Evolutionary conservation across 1,284 basidiomycete species (phyloP).

Genomic region (Ganoderma multipileum): DNA sequence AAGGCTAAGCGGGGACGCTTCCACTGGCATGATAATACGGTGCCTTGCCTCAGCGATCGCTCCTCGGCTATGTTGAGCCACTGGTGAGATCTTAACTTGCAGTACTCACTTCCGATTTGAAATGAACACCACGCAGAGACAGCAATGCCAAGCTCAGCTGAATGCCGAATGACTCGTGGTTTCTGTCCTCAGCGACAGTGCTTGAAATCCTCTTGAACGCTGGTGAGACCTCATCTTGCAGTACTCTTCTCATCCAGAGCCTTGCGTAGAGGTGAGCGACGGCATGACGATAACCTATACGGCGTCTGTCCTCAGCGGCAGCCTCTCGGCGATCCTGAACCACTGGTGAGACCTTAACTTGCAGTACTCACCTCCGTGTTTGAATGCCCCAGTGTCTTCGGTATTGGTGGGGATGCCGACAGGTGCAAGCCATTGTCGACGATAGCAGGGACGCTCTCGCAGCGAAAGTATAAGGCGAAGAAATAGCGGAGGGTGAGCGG

Average conservation of each 20-base stretch:
- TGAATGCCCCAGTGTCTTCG: not conserved
- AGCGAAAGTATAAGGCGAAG: not conserved
- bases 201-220: not conserved
- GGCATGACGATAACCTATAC: not conserved
- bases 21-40: not conserved
- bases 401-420: not conserved
- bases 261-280: not conserved
- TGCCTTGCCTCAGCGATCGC: not conserved
- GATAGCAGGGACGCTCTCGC: not conserved
- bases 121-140: too few relatives aligned
- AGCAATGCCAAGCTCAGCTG: too few relatives aligned
- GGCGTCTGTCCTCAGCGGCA: too few relatives aligned
- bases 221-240: too few relatives aligned
- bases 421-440: too few relatives aligned
- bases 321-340: too few relatives aligned
- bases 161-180: not conserved
- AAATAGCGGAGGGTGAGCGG: not conserved
- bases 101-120: too few relatives aligned
- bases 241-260: not conserved
- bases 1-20: not conserved
- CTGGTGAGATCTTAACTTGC: too few relatives aligned
- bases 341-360: too few relatives aligned
- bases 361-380: not conserved
- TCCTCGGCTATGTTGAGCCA: not conserved
- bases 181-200: not conserved